Evolutionary conservation across 106 monocot species (phyloP), one percentile per base, ranked within the genome.

Genomic region (Phalaenopsis aphrodite): DNA sequence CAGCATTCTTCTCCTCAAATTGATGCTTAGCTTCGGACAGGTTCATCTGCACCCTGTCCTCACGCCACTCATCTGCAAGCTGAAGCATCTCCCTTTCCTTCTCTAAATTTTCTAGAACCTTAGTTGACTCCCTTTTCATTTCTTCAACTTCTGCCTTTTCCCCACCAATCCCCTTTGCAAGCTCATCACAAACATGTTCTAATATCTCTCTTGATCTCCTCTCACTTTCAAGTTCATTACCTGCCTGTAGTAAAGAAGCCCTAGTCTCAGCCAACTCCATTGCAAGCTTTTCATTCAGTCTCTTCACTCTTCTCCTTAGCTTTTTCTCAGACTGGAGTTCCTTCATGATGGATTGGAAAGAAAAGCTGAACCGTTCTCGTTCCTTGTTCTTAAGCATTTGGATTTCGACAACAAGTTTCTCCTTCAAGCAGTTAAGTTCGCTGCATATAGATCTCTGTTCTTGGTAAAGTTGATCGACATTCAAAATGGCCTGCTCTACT

Each of bases 11-110:
- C 88, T 94, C 92, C 78, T 95, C 95, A 30, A 90, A 85, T 41
- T 90, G 87, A 78, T 78, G 81, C 75, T 87, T 90, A 8, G 95
- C 92, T 75, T 95, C 95, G 6, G 79, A 76, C 1, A 92, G 88
- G 45, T 95, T 95, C 95, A 95, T 92, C 69, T 92, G 92, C 78
- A 92, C 83, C 74, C 95, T 89, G 77, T 92, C 92, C 76, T 92
- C 89, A 5, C 92, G 85, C 90, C 88, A 91, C 76, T 83, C 84
- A 83, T 93, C 89, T 5, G 93, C 93, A 79, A 93, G 82, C 18
- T 91, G 95, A 78, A 95, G 95, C 95, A 95, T 93, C 43, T 89
- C 87, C 48, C 95, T 88, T 75, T 95, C 88, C 77, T 84, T 87
- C 77, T 92, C 85, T 18, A 92, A 71, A 56, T 95, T 90, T 66